Base-by-base conservation (phyloP, 345 rosid species). In the Murraya koenigii region DNA sequence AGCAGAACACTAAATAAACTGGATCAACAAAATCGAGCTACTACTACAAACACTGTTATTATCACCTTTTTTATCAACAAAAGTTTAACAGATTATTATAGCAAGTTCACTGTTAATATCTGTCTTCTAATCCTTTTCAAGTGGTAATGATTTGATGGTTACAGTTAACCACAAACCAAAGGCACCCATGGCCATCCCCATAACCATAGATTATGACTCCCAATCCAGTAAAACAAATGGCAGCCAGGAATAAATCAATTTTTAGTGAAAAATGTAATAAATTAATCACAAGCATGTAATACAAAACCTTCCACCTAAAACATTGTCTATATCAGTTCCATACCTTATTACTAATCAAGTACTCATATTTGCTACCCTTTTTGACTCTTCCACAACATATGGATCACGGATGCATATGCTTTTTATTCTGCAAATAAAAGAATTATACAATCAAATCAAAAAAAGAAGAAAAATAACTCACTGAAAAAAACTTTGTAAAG, bases 281-380 rank as follows among this genome's bases (percentile, higher is more conserved):
- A 47, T 49, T 35, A 52, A 32, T 54, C 39, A 20, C 32, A 35
- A 44, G 1, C 15, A 10, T 23, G 63, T 25, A n/a, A 52, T 3
- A 76, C 26, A 52, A 66, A 63, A 47, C 17, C 74, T 75, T 38
- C 47, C 20, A 35, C 63, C 32, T 6, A 26, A 73, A 75, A 52
- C 61, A 59, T n/a, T 56, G 17, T 36, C 54, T 54, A 35, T 23
- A 66, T 52, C 62, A 22, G 19, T 75, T 78, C 39, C 80, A 66
- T 89, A 92, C 99, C 90, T 91, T 93, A 77, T 80, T 74, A 72
- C 94, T 86, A 39, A 88, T 80, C 73, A 86, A 75, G 65, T 78
- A 77, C 47, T 90, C 95, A 47, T 78, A 56, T 85, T 83, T 93
- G 79, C 77, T 75, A 63, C 88, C 88, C 81, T 86, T 93, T 74